Evolutionary conservation across 768 basidiomycete genomes (phyloP), one percentile per base, ranked within the genome.

Genomic region (Boletus rubescentipes): DNA sequence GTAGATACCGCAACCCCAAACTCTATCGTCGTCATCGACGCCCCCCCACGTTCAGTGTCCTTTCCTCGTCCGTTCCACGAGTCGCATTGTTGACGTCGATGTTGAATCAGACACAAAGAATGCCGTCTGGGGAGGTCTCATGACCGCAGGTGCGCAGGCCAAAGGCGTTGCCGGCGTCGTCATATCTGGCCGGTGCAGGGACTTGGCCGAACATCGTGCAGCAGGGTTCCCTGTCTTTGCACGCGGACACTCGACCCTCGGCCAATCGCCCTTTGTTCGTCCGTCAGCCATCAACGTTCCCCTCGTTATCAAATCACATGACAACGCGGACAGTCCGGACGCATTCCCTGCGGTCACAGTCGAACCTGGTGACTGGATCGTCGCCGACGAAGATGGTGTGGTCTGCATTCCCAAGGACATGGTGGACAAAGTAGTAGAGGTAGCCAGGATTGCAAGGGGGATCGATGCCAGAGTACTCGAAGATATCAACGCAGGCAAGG

Each of bases 91-190:
- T 48, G 43, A 66, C 44, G 31, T n/a, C 8, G 6, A 21, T 38
- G 3, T 20, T n/a, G 37, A 11, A 21, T 42, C 67, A 87, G 90
- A 84, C 51, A 74, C 78, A 26, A 87, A 87, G 70, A 88, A 85
- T 61, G 91, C 92, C 5, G 89, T 93, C 7, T 96, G 93, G 93
- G 93, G 93, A 21, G 93, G 93, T 18, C 82, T 92, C 45, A 92
- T 93, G 92, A 85, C 91, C 11, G 89, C 90, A 0, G 91, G 91
- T 20, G 93, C 93, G 1, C 81, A 84, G 64, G 80, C 82, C 12
- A 83, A 86, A 51, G 80, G 80, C 18, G 85, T 84, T 12, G 73
- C 75, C 21, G 93, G 91, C 11, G 91, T 88, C 42, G 75, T 96
- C 38, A 87, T 96, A 54, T 89, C 87, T 40, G 91, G 91, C 10